Evolutionary conservation across 208 protist genomes (phyloP).

Genomic region (Zelonia costaricensis): DNA sequence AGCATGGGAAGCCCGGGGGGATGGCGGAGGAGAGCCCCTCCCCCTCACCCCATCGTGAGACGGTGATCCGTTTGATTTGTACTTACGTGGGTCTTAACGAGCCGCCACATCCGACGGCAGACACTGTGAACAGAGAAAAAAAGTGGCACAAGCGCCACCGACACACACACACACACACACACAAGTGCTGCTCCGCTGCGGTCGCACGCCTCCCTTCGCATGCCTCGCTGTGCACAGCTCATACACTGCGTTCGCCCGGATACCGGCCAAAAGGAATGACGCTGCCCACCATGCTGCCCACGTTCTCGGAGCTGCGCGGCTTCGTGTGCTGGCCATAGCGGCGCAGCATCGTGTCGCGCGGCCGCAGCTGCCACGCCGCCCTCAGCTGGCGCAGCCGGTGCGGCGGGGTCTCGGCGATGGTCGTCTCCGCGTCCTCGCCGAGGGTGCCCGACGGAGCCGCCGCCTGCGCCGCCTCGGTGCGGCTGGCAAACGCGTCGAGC

Average conservation of each 20-base stretch:
- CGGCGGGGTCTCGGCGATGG: constrained; percentile 47
- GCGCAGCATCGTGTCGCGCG: constrained; percentile 75
- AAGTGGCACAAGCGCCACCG: constrained; percentile 9
- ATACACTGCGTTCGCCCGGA: constrained; percentile 81
- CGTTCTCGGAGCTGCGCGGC: constrained; percentile 36
- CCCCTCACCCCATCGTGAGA: too few relatives aligned
- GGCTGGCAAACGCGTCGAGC: constrained; percentile 31
- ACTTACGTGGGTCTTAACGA: too few relatives aligned
- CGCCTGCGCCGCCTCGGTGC: constrained; percentile 22
- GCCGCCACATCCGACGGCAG: neutral
- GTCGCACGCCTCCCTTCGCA: neutral
- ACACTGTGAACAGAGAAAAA: constrained; percentile 3
- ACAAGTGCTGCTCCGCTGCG: neutral
- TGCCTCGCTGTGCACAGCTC: constrained; percentile 28
- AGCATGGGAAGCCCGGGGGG: too few relatives aligned
- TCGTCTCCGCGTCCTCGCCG: constrained; percentile 49
- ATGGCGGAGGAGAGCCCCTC: too few relatives aligned
- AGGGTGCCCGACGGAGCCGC: constrained; percentile 23
- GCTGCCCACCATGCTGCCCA: constrained; percentile 82
- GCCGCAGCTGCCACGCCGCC: constrained; percentile 64
- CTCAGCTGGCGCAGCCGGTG: constrained; percentile 69
- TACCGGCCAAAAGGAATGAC: constrained; percentile 75
- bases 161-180: neutral
- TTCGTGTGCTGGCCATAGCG: constrained; percentile 75
- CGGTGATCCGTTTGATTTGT: too few relatives aligned